phyloP scores from a whole-genome alignment of 2,329 filamentous ascomycete species.

The Tolypocladium ovalisporum region DNA sequence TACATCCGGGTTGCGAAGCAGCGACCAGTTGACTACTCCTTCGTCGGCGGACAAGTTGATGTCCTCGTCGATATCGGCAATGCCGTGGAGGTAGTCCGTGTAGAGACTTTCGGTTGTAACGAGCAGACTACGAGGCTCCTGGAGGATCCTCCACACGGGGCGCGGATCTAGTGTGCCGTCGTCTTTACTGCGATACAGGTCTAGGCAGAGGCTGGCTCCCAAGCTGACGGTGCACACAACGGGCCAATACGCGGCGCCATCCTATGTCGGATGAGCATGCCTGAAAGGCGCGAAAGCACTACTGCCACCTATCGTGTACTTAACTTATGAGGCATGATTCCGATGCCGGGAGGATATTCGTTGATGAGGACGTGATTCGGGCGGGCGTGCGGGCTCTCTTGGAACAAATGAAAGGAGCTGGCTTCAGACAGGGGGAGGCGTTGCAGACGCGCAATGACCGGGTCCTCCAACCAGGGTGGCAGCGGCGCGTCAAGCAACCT shows the following conservation, averaged over 20 bases:
- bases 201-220: constrained; percentile 64
- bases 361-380: constrained; percentile 94
- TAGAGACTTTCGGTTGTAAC: constrained; percentile 62
- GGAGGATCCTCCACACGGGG: constrained; percentile 52
- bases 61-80: constrained; percentile 57
- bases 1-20: constrained; percentile 41
- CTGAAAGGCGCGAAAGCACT: constrained; percentile 1
- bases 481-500: constrained; percentile 64
- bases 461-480: constrained; percentile 62
- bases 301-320: constrained; percentile 14
- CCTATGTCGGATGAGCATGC: constrained; percentile 33
- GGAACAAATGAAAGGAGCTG: constrained; percentile 34
- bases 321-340: constrained; percentile 91
- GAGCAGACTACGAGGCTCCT: constrained; percentile 74
- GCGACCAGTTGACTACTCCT: constrained; percentile 62
- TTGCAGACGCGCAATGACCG: constrained; percentile 52
- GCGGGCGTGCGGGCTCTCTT: constrained; percentile 56
- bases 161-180: constrained; percentile 44
- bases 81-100: constrained; percentile 62
- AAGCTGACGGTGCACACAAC: constrained; percentile 88
- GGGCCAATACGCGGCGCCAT: constrained; percentile 76
- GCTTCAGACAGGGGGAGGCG: constrained; percentile 31
- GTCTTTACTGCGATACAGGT: constrained; percentile 57
- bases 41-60: constrained; percentile 47
- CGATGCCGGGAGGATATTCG: constrained; percentile 76